phyloP scores from a whole-genome alignment of 208 protist genomes.

The Porcisia deanei region DNA sequence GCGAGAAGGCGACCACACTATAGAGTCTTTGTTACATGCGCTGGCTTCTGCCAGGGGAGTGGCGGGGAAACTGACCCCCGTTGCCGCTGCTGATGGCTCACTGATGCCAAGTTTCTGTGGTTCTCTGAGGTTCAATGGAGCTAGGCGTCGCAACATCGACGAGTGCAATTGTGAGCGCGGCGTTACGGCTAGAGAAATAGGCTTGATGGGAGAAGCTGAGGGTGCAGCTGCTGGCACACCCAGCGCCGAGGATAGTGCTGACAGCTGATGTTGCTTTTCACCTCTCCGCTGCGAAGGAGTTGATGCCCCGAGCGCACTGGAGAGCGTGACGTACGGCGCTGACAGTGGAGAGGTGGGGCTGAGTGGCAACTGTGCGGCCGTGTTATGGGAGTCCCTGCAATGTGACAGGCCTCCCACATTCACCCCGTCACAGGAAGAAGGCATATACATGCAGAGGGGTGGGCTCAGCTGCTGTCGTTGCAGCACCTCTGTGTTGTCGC shows the following conservation, averaged over 20 bases:
- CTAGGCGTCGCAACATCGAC: constrained; percentile 12
- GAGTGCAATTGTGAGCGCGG: constrained; percentile 10
- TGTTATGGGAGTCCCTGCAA: neutral
- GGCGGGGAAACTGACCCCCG: neutral
- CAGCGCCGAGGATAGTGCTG: neutral
- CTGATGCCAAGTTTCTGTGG: constrained; percentile 9
- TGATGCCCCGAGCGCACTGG: too few relatives aligned
- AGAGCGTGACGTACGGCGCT: neutral
- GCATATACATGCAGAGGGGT: neutral
- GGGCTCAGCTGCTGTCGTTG: neutral
- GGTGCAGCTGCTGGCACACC: neutral
- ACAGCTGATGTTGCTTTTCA: neutral
- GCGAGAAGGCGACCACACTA: neutral
- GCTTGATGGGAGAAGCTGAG: neutral
- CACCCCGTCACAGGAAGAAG: neutral
- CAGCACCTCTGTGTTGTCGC: neutral
- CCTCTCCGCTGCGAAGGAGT: neutral
- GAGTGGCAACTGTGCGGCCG: neutral
- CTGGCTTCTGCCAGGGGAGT: neutral
- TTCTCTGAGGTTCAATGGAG: constrained; percentile 18
- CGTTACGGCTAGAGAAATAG: neutral
- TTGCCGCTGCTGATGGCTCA: neutral
- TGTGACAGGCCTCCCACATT: too few relatives aligned
- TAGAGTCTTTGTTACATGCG: neutral
- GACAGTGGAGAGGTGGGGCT: neutral